Evolutionary conservation across 2,329 filamentous ascomycete genomes (phyloP), one percentile per base, ranked within the genome.

Genomic region (Alternaria postmessia): DNA sequence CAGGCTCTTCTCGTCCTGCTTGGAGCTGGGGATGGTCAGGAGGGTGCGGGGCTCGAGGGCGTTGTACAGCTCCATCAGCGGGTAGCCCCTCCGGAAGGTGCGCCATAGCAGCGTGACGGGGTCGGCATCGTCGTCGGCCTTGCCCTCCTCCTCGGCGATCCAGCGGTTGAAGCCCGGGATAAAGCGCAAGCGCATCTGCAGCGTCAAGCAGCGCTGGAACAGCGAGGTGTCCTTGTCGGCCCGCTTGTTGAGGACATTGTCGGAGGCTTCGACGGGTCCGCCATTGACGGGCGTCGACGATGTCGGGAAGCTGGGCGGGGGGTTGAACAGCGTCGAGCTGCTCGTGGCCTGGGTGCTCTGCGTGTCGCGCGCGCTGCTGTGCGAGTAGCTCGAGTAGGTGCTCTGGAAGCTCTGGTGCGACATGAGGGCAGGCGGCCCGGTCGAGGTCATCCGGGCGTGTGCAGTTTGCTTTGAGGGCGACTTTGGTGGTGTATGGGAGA

Each of bases 231-330:
- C 92, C 67, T 95, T 94, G 78, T 97, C 94, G 77, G 94, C 95
- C 77, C 92, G 91, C 80, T 94, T 92, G 81, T 99, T 99, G 84
- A 99, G 97, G 78, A 99, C 96, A 79, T 97, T 97, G 78, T 91
- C 87, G 61, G 91, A 93, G 62, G 93, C 91, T 72, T 92, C 82
- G 63, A 94, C 87, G 61, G 87, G 87, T 46, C 88, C 88, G 61
- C 84, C 87, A 63, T 84, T 81, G 57, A 77, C 69, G 53, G 79
- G 78, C 49, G 70, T 68, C 68, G 30, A 12, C 2, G 43, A 7
- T 1, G 51, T 24, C 22, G 53, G 41, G 43, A 68, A 73, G 57
- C 64, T 62, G 62, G 76, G 71, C 59, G 79, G 69, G 43, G 76
- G 73, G 47, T 71, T 65, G 66, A 83, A 83, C 39, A 84, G 76